Evolutionary conservation across 306 rosid species (phyloP), one percentile per base, ranked within the genome.

Genomic region (Trifolium fragiferum): DNA sequence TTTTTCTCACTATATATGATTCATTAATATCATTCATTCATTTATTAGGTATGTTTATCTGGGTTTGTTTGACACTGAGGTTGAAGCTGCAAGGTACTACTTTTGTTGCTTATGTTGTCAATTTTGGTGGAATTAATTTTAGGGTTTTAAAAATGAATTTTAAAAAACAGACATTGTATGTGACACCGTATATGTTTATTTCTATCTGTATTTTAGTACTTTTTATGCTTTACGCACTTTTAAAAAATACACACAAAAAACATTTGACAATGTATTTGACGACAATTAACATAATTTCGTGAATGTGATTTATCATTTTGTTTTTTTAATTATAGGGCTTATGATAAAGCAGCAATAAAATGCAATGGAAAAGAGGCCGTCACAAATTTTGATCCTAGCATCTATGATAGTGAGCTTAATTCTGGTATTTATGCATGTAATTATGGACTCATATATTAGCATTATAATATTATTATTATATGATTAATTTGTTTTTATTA

Each of bases 341-440:
- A 95, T 84, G 99, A 95, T 58, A 95, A 95, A 86, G 99, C 99
- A 77, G 99, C 99, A 20, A 86, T 95, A 27, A 95, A 92, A 84
- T 95, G 93, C 77, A 95, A 95, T 19, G 99, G 99, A 66, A 95
- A 92, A 71, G 99, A 95, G 65, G 98, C 99, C 25, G 99, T 95
- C 76, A 95, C 99, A n/a, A 95, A 95, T 81, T 95, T 95, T 78
- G 99, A 95, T 84, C 96, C 99, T 63, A 95, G 90, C 85, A 90
- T 87, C 61, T 95, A 95, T 51, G 91, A 95, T 9, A 90, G 65
- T 4, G 99, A 92, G 82, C 93, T 90, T 10, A 89, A 95, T 65
- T 60, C 90, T 44, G 99, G 99, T 95, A 78, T 27, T 4, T 35
- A 8, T 63, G 27, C 27, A 25, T 25, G 49, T 35, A 59, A 18